These are phyloP conservation scores for Warburgia ugandensis DNA, from an alignment of 164 flowering plant species.

Conservation along the genomic window DNA sequence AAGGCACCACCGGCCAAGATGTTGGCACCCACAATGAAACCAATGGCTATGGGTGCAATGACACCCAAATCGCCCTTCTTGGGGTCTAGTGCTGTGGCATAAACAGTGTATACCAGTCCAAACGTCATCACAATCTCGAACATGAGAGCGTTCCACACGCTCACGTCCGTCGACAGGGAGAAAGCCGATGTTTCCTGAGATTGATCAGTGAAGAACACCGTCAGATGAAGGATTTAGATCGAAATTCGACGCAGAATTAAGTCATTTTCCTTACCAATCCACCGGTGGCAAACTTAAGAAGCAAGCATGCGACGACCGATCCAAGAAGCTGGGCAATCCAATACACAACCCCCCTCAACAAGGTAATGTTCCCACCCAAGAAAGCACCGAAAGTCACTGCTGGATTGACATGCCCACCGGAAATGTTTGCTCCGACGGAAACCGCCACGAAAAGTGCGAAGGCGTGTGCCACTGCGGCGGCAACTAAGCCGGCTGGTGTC, in stretches of 20 bases:
- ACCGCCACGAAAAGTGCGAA: slow-evolving; percentile 45
- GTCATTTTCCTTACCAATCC: slow-evolving; percentile 32
- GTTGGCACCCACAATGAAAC: slow-evolving; percentile 45
- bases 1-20: slow-evolving; percentile 43
- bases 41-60: slow-evolving; percentile 40
- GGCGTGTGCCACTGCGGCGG: slow-evolving; percentile 55
- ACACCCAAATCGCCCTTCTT: slow-evolving; percentile 31
- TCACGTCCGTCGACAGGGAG: slow-evolving; percentile 23
- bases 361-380: slow-evolving; percentile 36
- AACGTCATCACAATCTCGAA: slow-evolving; percentile 30
- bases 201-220: too few species aligned
- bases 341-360: slow-evolving; percentile 34
- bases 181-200: slow-evolving; percentile 28
- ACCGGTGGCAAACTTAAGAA: slow-evolving; percentile 33
- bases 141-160: slow-evolving; percentile 28
- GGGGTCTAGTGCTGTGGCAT: slow-evolving; percentile 18
- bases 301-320: slow-evolving; percentile 34
- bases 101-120: slow-evolving; percentile 18
- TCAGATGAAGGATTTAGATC: neutral
- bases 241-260: neutral
- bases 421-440: slow-evolving; percentile 40
- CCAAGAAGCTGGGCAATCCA: slow-evolving; percentile 47
- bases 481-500: slow-evolving; percentile 48
- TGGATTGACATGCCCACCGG: slow-evolving; percentile 54
- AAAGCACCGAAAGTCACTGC: slow-evolving; percentile 50